Percentiles rank a stretch among this genome's conserved stretches.
phyloP scores from a whole-genome alignment of 2,329 filamentous ascomycete species.

The Tolypocladium amazonense region DNA sequence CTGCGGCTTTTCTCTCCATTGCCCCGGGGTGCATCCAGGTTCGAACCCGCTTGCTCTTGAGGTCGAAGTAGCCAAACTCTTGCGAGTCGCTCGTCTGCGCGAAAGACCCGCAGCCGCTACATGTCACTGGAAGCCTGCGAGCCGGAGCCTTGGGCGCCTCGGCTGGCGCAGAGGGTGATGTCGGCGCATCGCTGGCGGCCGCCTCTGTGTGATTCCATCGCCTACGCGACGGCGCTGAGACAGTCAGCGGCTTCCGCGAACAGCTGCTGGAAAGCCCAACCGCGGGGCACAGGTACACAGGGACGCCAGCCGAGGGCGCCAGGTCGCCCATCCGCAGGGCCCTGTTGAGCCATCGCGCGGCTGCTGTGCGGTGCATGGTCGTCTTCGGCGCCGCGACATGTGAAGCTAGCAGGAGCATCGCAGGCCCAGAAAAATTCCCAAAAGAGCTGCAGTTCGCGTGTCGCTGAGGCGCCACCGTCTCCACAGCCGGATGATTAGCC shows the following conservation, averaged over 20 bases:
- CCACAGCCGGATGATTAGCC: slow-evolving; percentile 12
- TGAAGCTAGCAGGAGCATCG: background rate
- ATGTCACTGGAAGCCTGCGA: slow-evolving; percentile 41
- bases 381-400: background rate
- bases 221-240: slow-evolving; percentile 6
- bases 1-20: slow-evolving; percentile 6
- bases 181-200: background rate
- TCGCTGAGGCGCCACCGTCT: background rate
- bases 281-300: slow-evolving; percentile 37
- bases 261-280: slow-evolving; percentile 15
- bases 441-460: background rate
- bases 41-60: slow-evolving; percentile 38
- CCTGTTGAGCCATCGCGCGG: slow-evolving; percentile 30
- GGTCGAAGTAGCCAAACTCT: slow-evolving; percentile 46
- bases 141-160: background rate
- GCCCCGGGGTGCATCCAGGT: slow-evolving; percentile 27
- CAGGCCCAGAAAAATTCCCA: background rate
- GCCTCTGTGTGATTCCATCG: slow-evolving; percentile 18
- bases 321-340: slow-evolving; percentile 31
- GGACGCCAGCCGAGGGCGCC: slow-evolving; percentile 25
- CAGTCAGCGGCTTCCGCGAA: slow-evolving; percentile 4
- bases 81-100: slow-evolving; percentile 42
- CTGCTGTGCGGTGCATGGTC: slow-evolving; percentile 32
- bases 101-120: slow-evolving; percentile 55
- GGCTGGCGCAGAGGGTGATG: background rate